phyloP scores from a whole-genome alignment of 78 protist genomes.

The slime mould (Dictyostelium discoideum) region DNA sequence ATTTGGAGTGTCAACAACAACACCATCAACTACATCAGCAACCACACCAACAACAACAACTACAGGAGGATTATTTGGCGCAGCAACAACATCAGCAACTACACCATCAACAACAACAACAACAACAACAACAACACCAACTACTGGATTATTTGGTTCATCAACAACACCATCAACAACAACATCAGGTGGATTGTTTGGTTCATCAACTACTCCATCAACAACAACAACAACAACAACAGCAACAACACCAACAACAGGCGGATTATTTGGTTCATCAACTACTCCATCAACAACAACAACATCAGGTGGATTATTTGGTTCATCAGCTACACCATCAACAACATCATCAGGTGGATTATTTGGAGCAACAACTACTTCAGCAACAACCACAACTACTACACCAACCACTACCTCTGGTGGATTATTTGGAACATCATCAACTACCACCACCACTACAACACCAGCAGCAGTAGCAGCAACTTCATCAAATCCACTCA shows the following conservation, averaged over 20 bases:
- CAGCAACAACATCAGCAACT: neutral
- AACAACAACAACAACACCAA: neutral
- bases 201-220: neutral
- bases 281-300: conserved; percentile 33
- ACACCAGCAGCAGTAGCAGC: neutral
- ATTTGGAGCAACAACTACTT: neutral
- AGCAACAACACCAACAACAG: conserved; percentile 4
- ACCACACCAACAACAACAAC: conserved; percentile 1
- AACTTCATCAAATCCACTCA: neutral
- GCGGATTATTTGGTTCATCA: neutral
- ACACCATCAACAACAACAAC: conserved; percentile 10
- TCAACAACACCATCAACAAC: conserved; percentile 28
- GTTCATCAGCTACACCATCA: neutral
- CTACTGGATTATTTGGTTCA: neutral
- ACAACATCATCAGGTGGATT: conserved; percentile 1
- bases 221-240: too few species aligned
- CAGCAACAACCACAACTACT: conserved; percentile 2
- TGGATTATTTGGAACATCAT: conserved; percentile 9
- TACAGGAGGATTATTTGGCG: conserved; percentile 8
- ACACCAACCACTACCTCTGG: neutral
- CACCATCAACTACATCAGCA: conserved; percentile 18
- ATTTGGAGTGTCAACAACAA: conserved; percentile 8
- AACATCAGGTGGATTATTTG: conserved; percentile 17
- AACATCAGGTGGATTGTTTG: conserved; percentile 11
- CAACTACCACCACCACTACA: neutral